A percentile compares a stretch with the other conserved stretches of the same genome.
These are phyloP conservation scores for Kodamaea suecica DNA, from an alignment of 1,139 yeast genomes.

Conservation along the genomic window DNA sequence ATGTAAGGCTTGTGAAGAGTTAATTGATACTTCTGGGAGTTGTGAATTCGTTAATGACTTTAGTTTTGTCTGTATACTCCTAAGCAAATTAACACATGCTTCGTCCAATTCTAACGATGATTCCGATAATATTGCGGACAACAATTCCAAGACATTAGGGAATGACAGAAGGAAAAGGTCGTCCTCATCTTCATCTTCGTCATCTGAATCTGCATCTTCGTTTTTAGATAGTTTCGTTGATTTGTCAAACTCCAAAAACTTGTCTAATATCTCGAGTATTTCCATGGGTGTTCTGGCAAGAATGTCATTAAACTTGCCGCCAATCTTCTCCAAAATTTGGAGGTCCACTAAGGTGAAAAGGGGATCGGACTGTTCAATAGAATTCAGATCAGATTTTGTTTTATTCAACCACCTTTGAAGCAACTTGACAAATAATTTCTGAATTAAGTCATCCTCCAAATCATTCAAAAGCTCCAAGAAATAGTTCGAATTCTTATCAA, in stretches of 20 bases:
- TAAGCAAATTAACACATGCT: slow-evolving; percentile 21
- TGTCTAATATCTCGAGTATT: slow-evolving; percentile 53
- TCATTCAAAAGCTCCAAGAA: slow-evolving; percentile 49
- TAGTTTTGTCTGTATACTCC: slow-evolving; percentile 27
- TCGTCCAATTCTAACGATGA: slow-evolving; percentile 29
- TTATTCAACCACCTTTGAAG: slow-evolving; percentile 58
- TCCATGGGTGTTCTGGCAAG: slow-evolving; percentile 63
- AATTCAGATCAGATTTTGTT: slow-evolving; percentile 6
- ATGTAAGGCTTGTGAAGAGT: slow-evolving; percentile 26
- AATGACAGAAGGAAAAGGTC: slow-evolving; percentile 22
- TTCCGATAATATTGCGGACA: slow-evolving; percentile 53
- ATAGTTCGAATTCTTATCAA: slow-evolving; percentile 51
- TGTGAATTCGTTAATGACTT: slow-evolving; percentile 14
- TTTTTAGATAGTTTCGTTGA: slow-evolving; percentile 39
- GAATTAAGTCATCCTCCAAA: slow-evolving; percentile 47
- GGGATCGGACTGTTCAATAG: slow-evolving; percentile 43
- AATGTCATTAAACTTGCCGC: slow-evolving; percentile 57
- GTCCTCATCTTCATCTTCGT: slow-evolving; percentile 18
- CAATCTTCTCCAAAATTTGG: slow-evolving; percentile 60
- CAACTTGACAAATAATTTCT: slow-evolving; percentile 47
- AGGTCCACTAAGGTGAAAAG: slow-evolving; percentile 57
- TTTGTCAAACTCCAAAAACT: slow-evolving; percentile 35
- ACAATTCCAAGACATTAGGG: slow-evolving; percentile 46
- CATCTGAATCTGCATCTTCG: slow-evolving; percentile 36
- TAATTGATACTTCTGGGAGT: slow-evolving; percentile 9